phyloP scores from a whole-genome alignment of 106 monocot genomes.

The Apostasia shenzhenica region DNA sequence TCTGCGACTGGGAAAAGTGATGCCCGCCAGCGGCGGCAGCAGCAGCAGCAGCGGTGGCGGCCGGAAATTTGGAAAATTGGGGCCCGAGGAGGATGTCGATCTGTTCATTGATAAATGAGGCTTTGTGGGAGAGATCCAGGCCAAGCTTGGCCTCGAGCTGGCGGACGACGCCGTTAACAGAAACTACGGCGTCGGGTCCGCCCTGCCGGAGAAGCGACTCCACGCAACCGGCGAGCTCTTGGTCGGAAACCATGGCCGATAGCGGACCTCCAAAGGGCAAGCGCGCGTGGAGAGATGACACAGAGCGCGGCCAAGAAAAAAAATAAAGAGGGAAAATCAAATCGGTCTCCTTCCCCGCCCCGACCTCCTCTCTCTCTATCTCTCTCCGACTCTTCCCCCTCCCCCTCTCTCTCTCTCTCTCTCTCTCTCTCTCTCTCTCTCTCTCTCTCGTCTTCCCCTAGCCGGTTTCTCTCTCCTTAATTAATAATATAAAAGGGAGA shows the following conservation, averaged over 20 bases:
- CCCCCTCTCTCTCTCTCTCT: background rate
- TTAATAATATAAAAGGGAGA: too few species aligned
- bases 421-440: too few species aligned
- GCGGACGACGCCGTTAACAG: constrained; percentile 51
- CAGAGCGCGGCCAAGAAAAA: background rate
- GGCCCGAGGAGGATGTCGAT: constrained; percentile 50
- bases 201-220: constrained; percentile 74
- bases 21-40: constrained; percentile 7
- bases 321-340: background rate
- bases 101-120: constrained; percentile 67
- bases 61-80: background rate
- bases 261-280: background rate
- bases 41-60: constrained; percentile 9
- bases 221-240: constrained; percentile 74
- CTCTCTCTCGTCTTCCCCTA: too few species aligned
- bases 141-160: constrained; percentile 72
- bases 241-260: constrained; percentile 60
- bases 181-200: constrained; percentile 13
- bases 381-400: background rate
- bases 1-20: constrained; percentile 11
- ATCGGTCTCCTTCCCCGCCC: background rate
- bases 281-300: background rate
- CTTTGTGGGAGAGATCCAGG: constrained; percentile 86
- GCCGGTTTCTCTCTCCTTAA: too few species aligned
- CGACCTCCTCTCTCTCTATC: background rate